A percentile compares a stretch with the other conserved stretches of the same genome.
These are phyloP conservation scores for Neopestalotiopsis sp. DNA, from an alignment of 2,329 filamentous ascomycete species.

Conservation along the genomic window DNA sequence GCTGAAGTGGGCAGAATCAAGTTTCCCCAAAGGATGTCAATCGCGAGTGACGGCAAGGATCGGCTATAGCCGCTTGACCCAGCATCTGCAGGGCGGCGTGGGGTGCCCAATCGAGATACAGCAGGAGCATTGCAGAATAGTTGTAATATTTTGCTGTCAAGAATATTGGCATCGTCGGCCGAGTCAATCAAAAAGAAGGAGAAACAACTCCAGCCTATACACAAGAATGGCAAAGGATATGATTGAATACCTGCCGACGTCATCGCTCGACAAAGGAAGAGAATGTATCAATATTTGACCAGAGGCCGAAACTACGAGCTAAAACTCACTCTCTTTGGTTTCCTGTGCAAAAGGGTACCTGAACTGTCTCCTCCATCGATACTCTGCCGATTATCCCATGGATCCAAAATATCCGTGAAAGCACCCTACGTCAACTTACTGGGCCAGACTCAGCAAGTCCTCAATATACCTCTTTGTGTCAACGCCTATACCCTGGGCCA, in stretches of 20 bases:
- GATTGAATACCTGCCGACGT: too few relatives aligned
- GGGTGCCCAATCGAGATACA: conserved; percentile 1
- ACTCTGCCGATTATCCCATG: not conserved
- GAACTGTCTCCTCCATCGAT: not conserved
- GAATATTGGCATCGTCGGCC: not conserved
- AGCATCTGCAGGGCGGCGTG: not conserved
- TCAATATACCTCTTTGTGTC: conserved; percentile 80
- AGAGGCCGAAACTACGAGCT: not conserved
- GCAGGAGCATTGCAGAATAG: not conserved
- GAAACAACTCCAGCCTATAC: not conserved
- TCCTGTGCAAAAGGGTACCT: not conserved
- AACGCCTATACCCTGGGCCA: conserved; percentile 77
- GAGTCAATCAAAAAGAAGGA: not conserved
- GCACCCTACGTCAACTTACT: conserved; percentile 22
- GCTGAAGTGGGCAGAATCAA: not conserved
- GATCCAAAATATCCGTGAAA: not conserved
- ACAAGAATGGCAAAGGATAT: not conserved
- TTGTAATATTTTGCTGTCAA: not conserved
- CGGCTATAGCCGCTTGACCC: not conserved
- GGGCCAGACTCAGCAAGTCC: conserved; percentile 66
- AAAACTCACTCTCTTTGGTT: not conserved
- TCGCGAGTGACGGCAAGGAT: not conserved
- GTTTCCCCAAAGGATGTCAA: not conserved
- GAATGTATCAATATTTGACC: not conserved
- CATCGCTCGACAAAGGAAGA: not conserved